These are phyloP conservation scores for Prunus dulcis DNA, from an alignment of 306 rosid genomes.

Conservation along the genomic window DNA sequence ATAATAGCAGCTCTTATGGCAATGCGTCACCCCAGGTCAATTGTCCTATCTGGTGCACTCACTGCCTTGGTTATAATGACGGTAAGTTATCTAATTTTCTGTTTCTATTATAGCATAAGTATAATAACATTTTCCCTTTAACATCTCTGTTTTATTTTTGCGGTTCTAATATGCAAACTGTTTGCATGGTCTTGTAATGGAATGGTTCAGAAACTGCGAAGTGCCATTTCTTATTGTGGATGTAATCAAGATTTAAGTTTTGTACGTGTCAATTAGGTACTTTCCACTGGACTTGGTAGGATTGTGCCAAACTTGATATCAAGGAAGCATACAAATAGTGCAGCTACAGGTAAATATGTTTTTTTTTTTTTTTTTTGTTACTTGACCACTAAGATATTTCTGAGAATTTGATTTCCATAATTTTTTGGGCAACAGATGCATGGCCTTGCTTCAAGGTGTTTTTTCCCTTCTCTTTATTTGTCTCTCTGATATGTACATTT, in stretches of 20 bases:
- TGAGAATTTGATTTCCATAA: not conserved
- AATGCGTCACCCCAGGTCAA: conserved; percentile 98
- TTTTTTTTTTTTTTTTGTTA: not conserved
- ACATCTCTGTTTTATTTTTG: conserved; percentile 6
- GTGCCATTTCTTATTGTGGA: conserved; percentile 27
- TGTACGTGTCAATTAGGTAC: conserved; percentile 62
- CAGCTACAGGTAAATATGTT: conserved; percentile 77
- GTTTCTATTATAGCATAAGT: not conserved
- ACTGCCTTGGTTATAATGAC: conserved; percentile 90
- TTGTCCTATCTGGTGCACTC: conserved; percentile 92
- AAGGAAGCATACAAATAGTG: conserved; percentile 96
- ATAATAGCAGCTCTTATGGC: conserved; percentile 99
- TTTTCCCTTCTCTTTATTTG: not conserved
- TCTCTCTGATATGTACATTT: not conserved
- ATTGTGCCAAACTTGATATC: conserved; percentile 99
- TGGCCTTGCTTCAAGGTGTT: not conserved
- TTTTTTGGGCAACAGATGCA: not conserved
- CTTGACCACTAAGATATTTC: not conserved
- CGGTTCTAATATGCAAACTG: conserved; percentile 21
- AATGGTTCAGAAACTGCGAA: conserved; percentile 23
- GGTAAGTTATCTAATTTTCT: conserved; percentile 35
- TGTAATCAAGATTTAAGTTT: conserved; percentile 32
- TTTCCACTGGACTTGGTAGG: conserved; percentile 95
- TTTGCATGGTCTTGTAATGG: conserved; percentile 18
- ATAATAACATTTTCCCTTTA: not conserved